Base-by-base conservation (phyloP, 73 alveolate genomes). In the Symbiodinium pilosum region DNA sequence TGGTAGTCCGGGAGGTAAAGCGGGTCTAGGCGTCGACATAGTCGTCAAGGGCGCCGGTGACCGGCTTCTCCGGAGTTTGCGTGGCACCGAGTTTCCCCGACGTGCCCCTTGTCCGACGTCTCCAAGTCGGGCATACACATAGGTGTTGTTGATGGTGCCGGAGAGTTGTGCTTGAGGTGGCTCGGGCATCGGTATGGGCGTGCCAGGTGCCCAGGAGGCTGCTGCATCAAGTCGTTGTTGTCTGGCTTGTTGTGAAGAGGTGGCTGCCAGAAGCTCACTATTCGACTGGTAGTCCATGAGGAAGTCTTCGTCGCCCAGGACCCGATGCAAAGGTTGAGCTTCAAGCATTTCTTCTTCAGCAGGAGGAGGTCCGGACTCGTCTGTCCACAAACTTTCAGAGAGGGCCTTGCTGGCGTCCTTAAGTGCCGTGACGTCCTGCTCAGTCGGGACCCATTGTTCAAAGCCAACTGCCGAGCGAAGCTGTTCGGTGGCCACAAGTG, bases 361-460 rank as follows among this genome's bases (percentile, higher is more conserved):
- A 8, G 93, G 71, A 20, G 84, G 56, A 51, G 93, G 93, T 4
- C 93, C 93, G 1, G 93, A 36, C 56, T 86, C 93, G 0, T 86
- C 93, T 30, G 56, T 56, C 41, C n/a, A 16, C 21, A 86, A 18
- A 41, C 38, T 32, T 6, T 86, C 83, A 4, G 2, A 1, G 41
- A 86, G 64, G 30, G 77, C 36, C 51, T 38, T n/a, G 32, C 38
- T 44, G 30, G 84, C 93, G 43, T 9, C 54, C 40, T 86, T 86
- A 52, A 86, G 24, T 4, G 84, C 93, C 11, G 47, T 26, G 18
- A 51, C 41, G 54, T 86, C 93, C 3, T 43, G 56, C 36, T 32
- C 39, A 0, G 84, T 26, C 2, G 84, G 93, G 20, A 20, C 18
- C 84, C 93, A 86, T 0, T 14, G 6, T 8, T 86, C 93, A 9